Conservation (phyloP, 768 basidiomycete genomes). For the Epithele typhae region DNA sequence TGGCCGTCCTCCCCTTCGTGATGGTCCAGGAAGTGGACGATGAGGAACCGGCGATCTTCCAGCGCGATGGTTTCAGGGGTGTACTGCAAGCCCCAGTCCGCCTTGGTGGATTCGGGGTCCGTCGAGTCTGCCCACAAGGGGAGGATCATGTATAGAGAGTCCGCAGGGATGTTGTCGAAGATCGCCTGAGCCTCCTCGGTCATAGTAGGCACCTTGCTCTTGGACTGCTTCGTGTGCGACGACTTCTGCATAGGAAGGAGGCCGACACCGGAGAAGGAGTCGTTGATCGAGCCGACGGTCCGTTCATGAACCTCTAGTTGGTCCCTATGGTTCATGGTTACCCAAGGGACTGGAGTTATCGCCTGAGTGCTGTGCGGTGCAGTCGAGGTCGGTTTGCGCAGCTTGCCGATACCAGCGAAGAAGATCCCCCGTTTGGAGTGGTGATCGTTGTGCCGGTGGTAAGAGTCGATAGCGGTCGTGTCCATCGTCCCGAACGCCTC, state of each 20-base stretch:
- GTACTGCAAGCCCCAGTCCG: too few species aligned
- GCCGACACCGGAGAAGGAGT: constrained; percentile 79
- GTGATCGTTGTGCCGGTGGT: constrained; percentile 18
- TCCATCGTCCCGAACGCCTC: constrained; percentile 34
- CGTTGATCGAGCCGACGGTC: constrained; percentile 58
- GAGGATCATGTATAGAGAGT: constrained; percentile 77
- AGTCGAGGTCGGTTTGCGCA: constrained; percentile 16
- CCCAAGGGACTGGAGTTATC: too few species aligned
- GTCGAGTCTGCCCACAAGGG: constrained; percentile 82
- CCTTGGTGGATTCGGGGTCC: constrained; percentile 41
- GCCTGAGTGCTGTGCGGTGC: too few species aligned
- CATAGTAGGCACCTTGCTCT: constrained; percentile 18
- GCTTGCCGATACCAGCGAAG: constrained; percentile 6
- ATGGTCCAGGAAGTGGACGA: constrained; percentile 76
- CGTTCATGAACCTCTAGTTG: constrained; percentile 66
- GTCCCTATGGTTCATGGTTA: constrained; percentile 57
- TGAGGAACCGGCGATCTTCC: constrained; percentile 61
- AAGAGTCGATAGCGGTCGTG: constrained; percentile 24
- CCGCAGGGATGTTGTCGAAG: constrained; percentile 48
- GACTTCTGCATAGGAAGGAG: constrained; percentile 51
- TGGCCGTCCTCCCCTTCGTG: constrained; percentile 18
- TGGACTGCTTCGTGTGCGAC: constrained; percentile 18
- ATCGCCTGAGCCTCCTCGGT: constrained; percentile 16
- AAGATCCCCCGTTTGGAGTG: constrained; percentile 19
- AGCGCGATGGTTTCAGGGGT: constrained; percentile 43